Conservation (phyloP, 352 stramenopile species). For the Elongisporangium prolatum region DNA sequence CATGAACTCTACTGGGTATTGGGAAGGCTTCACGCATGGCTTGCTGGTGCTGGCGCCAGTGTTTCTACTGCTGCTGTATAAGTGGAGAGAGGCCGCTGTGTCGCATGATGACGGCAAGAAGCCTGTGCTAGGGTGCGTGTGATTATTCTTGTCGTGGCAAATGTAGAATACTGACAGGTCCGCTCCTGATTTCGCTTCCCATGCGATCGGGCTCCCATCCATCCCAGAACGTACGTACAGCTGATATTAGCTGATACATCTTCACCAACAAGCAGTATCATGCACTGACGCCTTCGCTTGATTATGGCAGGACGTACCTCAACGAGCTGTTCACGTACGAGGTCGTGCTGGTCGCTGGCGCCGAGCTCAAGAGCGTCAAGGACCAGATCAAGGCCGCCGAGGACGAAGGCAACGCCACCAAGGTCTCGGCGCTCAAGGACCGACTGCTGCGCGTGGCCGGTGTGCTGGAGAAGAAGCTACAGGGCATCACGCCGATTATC, state of each 20-base stretch:
- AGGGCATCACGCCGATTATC: conserved; percentile 48
- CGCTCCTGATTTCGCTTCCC: background rate
- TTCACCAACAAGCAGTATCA: background rate
- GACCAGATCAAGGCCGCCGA: conserved; percentile 44
- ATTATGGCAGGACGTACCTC: conserved; percentile 32
- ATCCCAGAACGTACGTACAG: conserved; percentile 38
- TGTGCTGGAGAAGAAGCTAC: conserved; percentile 53
- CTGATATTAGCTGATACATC: too few relatives aligned
- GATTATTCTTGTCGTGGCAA: background rate
- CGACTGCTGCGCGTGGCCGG: conserved; percentile 48
- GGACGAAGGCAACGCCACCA: conserved; percentile 37
- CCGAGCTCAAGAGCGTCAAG: conserved; percentile 55
- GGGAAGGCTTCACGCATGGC: conserved; percentile 44
- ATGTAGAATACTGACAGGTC: background rate
- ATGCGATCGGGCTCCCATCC: background rate
- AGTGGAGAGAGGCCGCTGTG: conserved; percentile 27
- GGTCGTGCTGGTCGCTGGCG: conserved; percentile 54
- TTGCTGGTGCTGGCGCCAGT: conserved; percentile 46
- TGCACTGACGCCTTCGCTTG: background rate
- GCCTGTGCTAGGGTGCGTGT: conserved; percentile 36
- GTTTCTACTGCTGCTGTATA: conserved; percentile 39
- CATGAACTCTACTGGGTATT: conserved; percentile 19
- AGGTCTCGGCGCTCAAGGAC: conserved; percentile 41
- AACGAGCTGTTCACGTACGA: conserved; percentile 66
- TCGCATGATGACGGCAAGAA: conserved; percentile 14